Percentiles rank a stretch among this genome's conserved stretches.
Conservation (phyloP, 192 early-diverging fungal species). For the Oehlia diaphana region DNA sequence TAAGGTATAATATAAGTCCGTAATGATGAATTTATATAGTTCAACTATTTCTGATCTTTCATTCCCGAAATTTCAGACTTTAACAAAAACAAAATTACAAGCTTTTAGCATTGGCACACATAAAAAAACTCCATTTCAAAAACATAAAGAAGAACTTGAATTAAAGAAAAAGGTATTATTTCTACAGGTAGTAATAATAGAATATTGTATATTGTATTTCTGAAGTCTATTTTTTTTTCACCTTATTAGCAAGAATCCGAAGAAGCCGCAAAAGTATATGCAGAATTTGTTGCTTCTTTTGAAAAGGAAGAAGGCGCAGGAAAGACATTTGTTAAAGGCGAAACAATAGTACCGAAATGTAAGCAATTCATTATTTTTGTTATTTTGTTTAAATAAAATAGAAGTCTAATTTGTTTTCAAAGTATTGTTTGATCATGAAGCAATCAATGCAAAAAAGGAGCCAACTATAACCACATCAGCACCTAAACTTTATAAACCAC, state of each 20-base stretch:
- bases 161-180: constrained; percentile 65
- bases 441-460: constrained; percentile 34
- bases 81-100: constrained; percentile 64
- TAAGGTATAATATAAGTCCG: constrained; percentile 5
- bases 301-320: constrained; percentile 51
- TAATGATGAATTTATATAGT: background rate
- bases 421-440: constrained; percentile 49
- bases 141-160: constrained; percentile 74
- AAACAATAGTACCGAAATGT: constrained; percentile 48
- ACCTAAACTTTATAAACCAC: constrained; percentile 41
- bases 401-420: background rate
- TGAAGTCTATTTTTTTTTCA: background rate
- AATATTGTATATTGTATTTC: constrained; percentile 3
- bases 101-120: constrained; percentile 66
- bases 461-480: constrained; percentile 28
- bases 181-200: background rate
- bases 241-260: constrained; percentile 68
- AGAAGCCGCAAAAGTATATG: constrained; percentile 75
- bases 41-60: background rate
- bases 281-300: constrained; percentile 81
- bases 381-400: constrained; percentile 2
- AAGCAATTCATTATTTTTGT: constrained; percentile 14
- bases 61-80: constrained; percentile 39
- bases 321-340: constrained; percentile 54
- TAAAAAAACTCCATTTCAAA: constrained; percentile 75